Evolutionary conservation across 495 filamentous ascomycete genomes (phyloP), one percentile per base, ranked within the genome.

Genomic region (Daldinia childiae): DNA sequence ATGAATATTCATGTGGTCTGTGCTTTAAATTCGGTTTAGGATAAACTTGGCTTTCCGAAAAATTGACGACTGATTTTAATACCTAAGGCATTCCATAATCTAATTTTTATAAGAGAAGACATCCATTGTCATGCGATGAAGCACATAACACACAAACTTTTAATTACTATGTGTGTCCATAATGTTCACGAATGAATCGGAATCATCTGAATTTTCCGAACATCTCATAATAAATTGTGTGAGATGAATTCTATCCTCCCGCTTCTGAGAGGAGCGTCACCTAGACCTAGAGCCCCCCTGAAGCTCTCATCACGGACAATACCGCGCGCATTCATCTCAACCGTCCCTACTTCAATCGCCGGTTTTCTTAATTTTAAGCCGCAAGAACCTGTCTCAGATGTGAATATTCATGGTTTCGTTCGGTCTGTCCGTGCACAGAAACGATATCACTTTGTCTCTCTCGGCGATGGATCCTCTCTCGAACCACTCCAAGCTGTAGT

Each of bases 341-440:
- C 73, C 21, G 5, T 48, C 32, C 72, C 72, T 14, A 60, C 38
- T 6, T 68, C 62, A 7, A 26, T 78, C 30, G 69, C 76, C 5
- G 65, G 63, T 4, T 66, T 78, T 6, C 68, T 78, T 39, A 69
- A 75, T 58, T 76, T 76, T 63, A 78, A 74, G 66, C 76, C 74
- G 9, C 43, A 61, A 21, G 66, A 74, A 34, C 26, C 76, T 54
- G 66, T 78, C 57, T 69, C 72, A 55, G 68, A 80, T 62, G 82
- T 84, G 8, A 77, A 80, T 50, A 82, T 97, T 66, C 85, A 92
- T 75, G 95, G 95, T 36, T 94, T 90, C 79, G 83, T 98, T 66
- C 88, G 92, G 54, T 93, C 93, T 15, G 88, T 98, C 62, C 88
- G 96, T 62, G 91, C 92, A 74, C 94, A 96, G 82, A 97, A 97